phyloP scores from a whole-genome alignment of 805 yeast species.

The Kodamaea restingae region DNA sequence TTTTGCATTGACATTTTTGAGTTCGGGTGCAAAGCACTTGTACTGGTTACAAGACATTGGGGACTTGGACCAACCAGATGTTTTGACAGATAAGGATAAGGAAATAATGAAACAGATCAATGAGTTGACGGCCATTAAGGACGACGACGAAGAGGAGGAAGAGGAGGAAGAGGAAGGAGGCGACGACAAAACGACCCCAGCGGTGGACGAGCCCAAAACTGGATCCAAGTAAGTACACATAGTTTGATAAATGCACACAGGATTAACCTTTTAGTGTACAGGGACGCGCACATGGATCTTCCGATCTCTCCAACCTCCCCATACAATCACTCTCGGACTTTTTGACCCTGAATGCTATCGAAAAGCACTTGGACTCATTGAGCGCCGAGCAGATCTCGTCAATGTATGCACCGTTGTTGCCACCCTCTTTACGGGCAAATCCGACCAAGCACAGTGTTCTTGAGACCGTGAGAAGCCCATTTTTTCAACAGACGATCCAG shows the following conservation, averaged over 20 bases:
- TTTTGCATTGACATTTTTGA: slow-evolving; percentile 57
- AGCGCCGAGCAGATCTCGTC: slow-evolving; percentile 32
- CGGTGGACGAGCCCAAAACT: slow-evolving; percentile 1
- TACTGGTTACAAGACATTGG: slow-evolving; percentile 79
- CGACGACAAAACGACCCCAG: slow-evolving; percentile 2
- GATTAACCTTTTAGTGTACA: slow-evolving; percentile 1
- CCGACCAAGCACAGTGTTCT: slow-evolving; percentile 36
- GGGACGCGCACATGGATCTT: too few relatives aligned
- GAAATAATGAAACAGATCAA: slow-evolving; percentile 46
- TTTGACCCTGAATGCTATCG: slow-evolving; percentile 28
- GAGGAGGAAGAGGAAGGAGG: slow-evolving; percentile 18
- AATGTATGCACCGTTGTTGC: slow-evolving; percentile 37
- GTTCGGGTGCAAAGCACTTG: slow-evolving; percentile 56
- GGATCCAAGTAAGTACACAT: slow-evolving; percentile 1
- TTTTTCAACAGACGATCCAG: slow-evolving; percentile 41
- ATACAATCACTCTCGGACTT: slow-evolving; percentile 32
- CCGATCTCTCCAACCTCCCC: slow-evolving; percentile 17
- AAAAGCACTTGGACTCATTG: slow-evolving; percentile 27
- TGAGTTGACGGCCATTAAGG: slow-evolving; percentile 43
- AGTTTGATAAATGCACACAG: background rate
- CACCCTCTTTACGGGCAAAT: slow-evolving; percentile 33
- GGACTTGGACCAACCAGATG: slow-evolving; percentile 55
- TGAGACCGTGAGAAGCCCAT: slow-evolving; percentile 45
- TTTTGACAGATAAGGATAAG: slow-evolving; percentile 57
- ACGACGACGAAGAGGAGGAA: slow-evolving; percentile 28